These are phyloP conservation scores for Phragmites australis DNA, from an alignment of 176 grass and related monocot genomes.

Conservation along the genomic window DNA sequence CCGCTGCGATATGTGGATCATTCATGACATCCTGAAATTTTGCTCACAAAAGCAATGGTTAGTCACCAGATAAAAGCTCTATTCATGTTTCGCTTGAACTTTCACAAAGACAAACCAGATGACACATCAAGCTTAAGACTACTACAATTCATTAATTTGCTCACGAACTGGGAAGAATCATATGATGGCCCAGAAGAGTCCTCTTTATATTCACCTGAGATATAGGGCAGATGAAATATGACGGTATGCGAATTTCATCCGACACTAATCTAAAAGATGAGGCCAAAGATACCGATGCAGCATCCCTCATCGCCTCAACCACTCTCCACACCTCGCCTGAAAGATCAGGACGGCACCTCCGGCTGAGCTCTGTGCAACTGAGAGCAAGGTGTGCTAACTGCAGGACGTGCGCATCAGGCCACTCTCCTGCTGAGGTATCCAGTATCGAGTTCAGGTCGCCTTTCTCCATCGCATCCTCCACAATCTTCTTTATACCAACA, in stretches of 20 bases:
- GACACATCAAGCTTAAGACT: background rate
- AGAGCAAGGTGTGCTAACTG: slow-evolving; percentile 47
- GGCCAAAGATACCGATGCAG: slow-evolving; percentile 10
- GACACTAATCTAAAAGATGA: slow-evolving; percentile 37
- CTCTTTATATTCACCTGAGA: slow-evolving; percentile 31
- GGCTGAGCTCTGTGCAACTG: slow-evolving; percentile 40
- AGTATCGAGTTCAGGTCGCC: slow-evolving; percentile 36
- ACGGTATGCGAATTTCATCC: slow-evolving; percentile 9
- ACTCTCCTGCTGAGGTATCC: slow-evolving; percentile 40
- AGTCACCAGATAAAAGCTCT: background rate
- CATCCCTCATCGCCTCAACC: slow-evolving; percentile 32
- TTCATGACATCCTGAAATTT: slow-evolving; percentile 48
- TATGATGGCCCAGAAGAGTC: background rate
- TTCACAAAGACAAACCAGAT: background rate
- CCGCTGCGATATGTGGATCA: slow-evolving; percentile 46
- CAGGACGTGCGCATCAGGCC: slow-evolving; percentile 14
- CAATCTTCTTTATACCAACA: slow-evolving; percentile 43
- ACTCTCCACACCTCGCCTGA: slow-evolving; percentile 33
- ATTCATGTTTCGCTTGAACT: background rate
- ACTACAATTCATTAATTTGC: background rate
- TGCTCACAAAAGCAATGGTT: background rate
- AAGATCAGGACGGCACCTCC: slow-evolving; percentile 42
- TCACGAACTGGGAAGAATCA: background rate
- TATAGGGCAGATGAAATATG: slow-evolving; percentile 52
- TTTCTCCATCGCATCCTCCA: slow-evolving; percentile 44